Evolutionary conservation across 306 rosid genomes (phyloP), one percentile per base, ranked within the genome.

Genomic region (Malus fusca): DNA sequence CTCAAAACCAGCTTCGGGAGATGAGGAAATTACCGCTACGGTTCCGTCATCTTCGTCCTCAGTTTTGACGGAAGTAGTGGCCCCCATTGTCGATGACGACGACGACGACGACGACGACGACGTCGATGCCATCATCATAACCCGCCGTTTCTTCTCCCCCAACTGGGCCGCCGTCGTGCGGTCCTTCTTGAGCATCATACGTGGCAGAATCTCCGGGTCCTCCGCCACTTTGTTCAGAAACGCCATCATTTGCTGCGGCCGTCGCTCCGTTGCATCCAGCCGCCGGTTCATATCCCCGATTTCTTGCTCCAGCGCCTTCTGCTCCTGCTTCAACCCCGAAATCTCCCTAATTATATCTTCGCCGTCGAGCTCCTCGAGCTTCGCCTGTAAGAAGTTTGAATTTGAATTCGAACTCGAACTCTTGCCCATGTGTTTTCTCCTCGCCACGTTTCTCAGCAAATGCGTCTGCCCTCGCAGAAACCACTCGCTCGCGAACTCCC

Each of bases 401-500:
- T 5, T 17, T 22, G 43, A 64, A 63, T 30, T 63, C 43, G 23
- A 63, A 31, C 33, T 17, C 22, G 68, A 64, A 31, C 42, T 31
- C 68, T 64, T 64, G 5, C 68, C 59, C 52, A 60, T 74, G 65
- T 89, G 90, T 63, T 84, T 90, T 65, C 69, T 87, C 65, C 98
- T 79, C 37, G 62, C 82, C 42, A 95, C 85, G 78, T 95, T 92
- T 62, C 66, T 78, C 80, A 95, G 61, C 60, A 90, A 79, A 53
- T 92, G 97, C 77, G 84, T 88, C 74, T 95, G 97, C 21, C 93
- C 97, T 1, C 93, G 78, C 4, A 95, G 88, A 68, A 95, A 95
- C 91, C 96, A 92, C 84, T 95, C 96, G 79, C 84, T 95, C 62
- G 98, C 98, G 25, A 95, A 95, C 69, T 95, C 98, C 98, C 98